Base-by-base conservation (phyloP, 441 rosid species). In the Daphne laureola region DNA sequence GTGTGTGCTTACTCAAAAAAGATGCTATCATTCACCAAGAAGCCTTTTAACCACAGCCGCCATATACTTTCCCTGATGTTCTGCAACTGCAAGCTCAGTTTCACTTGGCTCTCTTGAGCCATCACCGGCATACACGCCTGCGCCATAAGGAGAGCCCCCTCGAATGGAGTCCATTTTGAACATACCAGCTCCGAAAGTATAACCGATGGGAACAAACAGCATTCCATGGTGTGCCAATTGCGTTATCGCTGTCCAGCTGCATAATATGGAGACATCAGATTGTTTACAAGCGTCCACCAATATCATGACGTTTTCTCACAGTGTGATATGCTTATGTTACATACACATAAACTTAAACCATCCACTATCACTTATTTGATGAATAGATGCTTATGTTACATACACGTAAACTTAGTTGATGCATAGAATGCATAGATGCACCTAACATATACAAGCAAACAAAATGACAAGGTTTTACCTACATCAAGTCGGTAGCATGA, bases 161-260 rank as follows among this genome's bases (percentile, higher is more conserved):
- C 87, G 81, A 18, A 81, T 69, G 4, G 88, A 77, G 14, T 93
- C 97, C 90, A 93, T 83, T 68, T 81, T 79, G 73, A 93, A 93
- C 98, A 93, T 89, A n/a, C 95, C 95, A 0, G 95, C 98, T 26
- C 97, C 97, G 54, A 92, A 92, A 36, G 98, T 92, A 78, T 92
- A 92, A 3, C 96, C 98, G 42, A 92, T 79, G 0, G 98, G 98
- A 44, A 93, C 98, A 46, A 81, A 89, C 18, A 93, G 69, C 98
- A 93, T 93, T 55, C 97, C 97, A 23, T 89, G 98, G 81, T 93
- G 98, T 41, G 87, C 90, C 17, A 93, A 69, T 62, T 93, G 98
- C 44, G 96, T 88, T 58, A 92, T 88, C 31, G 96, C 95, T 11
- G 95, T 91, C 98, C 98, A 91, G 49, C 98, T 91, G 82, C 70